These are phyloP conservation scores for Fusarium pilosicola DNA, from an alignment of 2,329 filamentous ascomycete species.

Conservation along the genomic window DNA sequence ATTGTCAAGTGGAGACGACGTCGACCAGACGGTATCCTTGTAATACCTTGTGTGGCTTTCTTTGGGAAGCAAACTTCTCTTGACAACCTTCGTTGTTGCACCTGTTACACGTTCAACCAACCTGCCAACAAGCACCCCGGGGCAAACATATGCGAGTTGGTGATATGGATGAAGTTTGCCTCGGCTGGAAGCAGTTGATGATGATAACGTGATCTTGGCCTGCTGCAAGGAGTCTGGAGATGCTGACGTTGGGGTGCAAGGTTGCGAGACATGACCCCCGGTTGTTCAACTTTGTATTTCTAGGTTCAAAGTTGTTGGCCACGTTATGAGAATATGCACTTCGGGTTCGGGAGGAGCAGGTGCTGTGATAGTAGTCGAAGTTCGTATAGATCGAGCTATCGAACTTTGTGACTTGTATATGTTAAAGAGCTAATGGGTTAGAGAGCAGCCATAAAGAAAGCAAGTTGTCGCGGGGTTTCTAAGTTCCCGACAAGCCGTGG, in stretches of 20 bases:
- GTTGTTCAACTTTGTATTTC: background rate
- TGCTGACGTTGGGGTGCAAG: conserved; percentile 9
- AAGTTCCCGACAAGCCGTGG: background rate
- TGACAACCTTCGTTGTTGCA: conserved; percentile 1
- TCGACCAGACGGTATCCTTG: conserved; percentile 24
- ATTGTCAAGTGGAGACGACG: conserved; percentile 20
- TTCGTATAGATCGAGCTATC: conserved; percentile 3
- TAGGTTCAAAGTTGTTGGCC: background rate
- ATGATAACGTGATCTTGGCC: conserved; percentile 40
- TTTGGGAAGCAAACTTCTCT: conserved; percentile 25
- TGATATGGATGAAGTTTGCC: conserved; percentile 1
- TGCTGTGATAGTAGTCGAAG: background rate
- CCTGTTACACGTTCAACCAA: conserved; percentile 14
- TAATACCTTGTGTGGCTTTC: conserved; percentile 10
- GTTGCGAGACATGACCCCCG: conserved; percentile 12
- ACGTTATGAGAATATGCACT: background rate
- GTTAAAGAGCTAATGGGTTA: background rate
- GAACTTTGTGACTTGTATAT: background rate
- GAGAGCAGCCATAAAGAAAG: background rate
- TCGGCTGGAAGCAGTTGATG: conserved; percentile 13
- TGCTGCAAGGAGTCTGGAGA: conserved; percentile 32
- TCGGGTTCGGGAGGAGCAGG: background rate
- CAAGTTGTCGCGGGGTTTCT: background rate
- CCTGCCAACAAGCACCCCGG: conserved; percentile 15
- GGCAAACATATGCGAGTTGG: conserved; percentile 18